Percentiles rank a stretch among this genome's conserved stretches.
Evolutionary conservation across 2,329 filamentous ascomycete genomes (phyloP).

Genomic region (Endoconidiophora laricicola): DNA sequence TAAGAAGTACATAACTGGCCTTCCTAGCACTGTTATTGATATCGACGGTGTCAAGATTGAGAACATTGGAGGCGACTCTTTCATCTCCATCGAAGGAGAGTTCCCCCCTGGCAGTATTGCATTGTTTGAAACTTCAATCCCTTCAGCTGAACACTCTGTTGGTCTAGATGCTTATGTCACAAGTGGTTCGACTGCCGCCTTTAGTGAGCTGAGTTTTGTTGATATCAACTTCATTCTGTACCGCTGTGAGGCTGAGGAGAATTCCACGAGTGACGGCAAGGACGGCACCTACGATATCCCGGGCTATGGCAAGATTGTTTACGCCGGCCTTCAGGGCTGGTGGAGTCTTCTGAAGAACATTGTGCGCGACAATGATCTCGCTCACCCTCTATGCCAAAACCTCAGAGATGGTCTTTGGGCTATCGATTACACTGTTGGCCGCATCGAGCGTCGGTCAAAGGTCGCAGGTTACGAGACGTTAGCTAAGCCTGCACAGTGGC

Average conservation of each 20-base stretch:
- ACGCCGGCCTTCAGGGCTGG: constrained; percentile 96
- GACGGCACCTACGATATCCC: constrained; percentile 80
- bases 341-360: constrained; percentile 82
- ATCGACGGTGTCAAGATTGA: constrained; percentile 60
- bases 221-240: constrained; percentile 90
- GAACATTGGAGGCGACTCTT: constrained; percentile 53
- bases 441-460: constrained; percentile 56
- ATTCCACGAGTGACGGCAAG: constrained; percentile 57
- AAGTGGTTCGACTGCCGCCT: constrained; percentile 61
- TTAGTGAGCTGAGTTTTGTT: constrained; percentile 54
- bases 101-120: constrained; percentile 92
- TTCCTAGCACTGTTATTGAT: constrained; percentile 68
- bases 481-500: constrained; percentile 53
- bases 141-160: constrained; percentile 64
- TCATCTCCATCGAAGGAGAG: constrained; percentile 62
- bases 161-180: constrained; percentile 79
- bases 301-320: constrained; percentile 67
- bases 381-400: constrained; percentile 85
- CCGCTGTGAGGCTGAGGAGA: constrained; percentile 75
- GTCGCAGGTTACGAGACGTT: constrained; percentile 46
- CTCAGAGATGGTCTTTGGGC: constrained; percentile 85
- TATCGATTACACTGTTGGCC: constrained; percentile 67
- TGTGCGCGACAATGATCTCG: constrained; percentile 76
- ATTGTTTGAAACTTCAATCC: constrained; percentile 91
- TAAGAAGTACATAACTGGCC: constrained; percentile 54